phyloP scores from a whole-genome alignment of 2,329 filamentous ascomycete genomes.

The Fusarium buharicum region DNA sequence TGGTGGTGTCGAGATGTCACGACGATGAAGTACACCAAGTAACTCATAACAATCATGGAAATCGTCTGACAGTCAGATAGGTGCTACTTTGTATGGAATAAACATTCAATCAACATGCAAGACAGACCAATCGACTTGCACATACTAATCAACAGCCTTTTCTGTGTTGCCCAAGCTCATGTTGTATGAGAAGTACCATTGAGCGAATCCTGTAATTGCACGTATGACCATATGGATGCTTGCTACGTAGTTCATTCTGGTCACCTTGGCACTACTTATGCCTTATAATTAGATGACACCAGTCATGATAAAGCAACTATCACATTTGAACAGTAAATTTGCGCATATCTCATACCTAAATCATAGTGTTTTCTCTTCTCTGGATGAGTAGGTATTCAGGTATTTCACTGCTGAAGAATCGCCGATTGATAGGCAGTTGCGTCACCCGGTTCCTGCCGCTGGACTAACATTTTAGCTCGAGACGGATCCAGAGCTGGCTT shows the following conservation, averaged over 20 bases:
- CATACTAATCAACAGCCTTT: background rate
- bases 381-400: too few species aligned
- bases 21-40: background rate
- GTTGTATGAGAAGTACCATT: too few species aligned
- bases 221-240: background rate
- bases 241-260: background rate
- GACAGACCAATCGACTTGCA: background rate
- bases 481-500: conserved; percentile 46
- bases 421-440: conserved; percentile 35
- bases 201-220: background rate
- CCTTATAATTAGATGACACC: background rate
- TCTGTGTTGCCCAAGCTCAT: background rate
- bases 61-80: background rate
- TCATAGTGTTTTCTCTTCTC: too few species aligned
- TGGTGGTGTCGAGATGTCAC: conserved; percentile 3
- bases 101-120: background rate
- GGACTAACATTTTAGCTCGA: conserved; percentile 38
- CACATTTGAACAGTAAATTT: background rate
- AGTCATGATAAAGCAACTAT: background rate
- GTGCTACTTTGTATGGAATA: background rate
- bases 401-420: background rate
- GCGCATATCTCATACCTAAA: background rate
- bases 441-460: conserved; percentile 53
- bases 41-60: background rate
- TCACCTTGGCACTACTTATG: background rate